Conservation (phyloP, 306 rosid genomes). For the Cucurbita moschata region DNA sequence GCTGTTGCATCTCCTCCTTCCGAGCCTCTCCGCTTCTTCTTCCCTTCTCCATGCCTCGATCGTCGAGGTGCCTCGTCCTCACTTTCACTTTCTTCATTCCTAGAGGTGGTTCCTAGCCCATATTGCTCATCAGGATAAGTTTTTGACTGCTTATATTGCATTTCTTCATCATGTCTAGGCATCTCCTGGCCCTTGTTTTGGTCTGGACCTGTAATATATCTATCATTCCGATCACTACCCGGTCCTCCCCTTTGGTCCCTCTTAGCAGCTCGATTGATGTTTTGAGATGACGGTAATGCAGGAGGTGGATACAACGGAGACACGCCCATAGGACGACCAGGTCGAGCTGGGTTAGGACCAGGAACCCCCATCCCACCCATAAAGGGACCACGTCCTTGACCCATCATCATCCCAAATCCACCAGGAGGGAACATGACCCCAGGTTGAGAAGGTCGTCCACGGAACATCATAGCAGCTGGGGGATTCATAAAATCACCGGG, state of each 20-base stretch:
- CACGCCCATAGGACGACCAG: constrained; percentile 61
- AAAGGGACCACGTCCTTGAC: constrained; percentile 74
- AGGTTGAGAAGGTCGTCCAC: constrained; percentile 79
- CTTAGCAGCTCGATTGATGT: constrained; percentile 32
- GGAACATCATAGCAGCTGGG: constrained; percentile 82
- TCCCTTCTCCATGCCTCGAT: constrained; percentile 92
- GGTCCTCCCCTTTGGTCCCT: constrained; percentile 61
- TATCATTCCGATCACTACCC: constrained; percentile 50
- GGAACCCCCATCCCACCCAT: constrained; percentile 89
- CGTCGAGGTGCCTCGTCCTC: constrained; percentile 98
- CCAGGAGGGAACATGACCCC: constrained; percentile 75
- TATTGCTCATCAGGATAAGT: constrained; percentile 42
- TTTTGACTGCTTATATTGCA: constrained; percentile 50
- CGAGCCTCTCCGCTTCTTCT: constrained; percentile 60
- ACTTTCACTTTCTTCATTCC: constrained; percentile 79
- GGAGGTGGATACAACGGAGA: constrained; percentile 77
- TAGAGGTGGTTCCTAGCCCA: constrained; percentile 28
- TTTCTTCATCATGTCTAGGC: constrained; percentile 53
- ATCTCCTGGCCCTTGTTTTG: constrained; percentile 59
- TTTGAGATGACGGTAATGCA: constrained; percentile 43
- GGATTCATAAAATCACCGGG: constrained; percentile 73
- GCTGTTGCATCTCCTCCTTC: constrained; percentile 47
- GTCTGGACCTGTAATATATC: constrained; percentile 48
- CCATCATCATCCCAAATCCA: constrained; percentile 98
- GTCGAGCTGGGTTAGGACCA: constrained; percentile 62